Evolutionary conservation across 2,329 filamentous ascomycete genomes (phyloP).

Genomic region (Alternaria sp.): DNA sequence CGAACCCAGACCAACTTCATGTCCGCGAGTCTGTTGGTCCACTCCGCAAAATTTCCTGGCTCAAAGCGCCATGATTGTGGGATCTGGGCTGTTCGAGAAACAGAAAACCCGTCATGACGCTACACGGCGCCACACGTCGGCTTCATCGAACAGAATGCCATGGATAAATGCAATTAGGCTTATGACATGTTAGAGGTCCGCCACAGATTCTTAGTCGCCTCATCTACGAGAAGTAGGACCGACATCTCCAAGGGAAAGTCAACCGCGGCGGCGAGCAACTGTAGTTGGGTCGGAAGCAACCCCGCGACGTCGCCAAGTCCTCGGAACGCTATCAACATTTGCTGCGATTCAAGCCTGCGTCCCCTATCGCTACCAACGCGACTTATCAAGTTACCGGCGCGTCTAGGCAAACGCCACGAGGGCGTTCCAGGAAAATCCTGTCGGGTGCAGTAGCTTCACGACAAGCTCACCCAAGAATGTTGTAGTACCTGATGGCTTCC

Average conservation of each 20-base stretch:
- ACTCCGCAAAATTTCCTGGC: neutral
- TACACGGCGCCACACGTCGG: neutral
- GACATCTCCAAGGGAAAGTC: neutral
- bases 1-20: neutral
- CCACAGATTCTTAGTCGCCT: neutral
- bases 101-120: neutral
- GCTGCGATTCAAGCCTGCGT: constrained; percentile 1
- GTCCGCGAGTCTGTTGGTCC: neutral
- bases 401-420: neutral
- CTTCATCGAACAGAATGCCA: neutral
- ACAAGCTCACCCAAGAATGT: neutral
- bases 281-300: neutral
- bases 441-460: neutral
- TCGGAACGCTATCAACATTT: neutral
- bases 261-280: neutral
- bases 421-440: neutral
- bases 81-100: neutral
- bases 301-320: constrained; percentile 6
- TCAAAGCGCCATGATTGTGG: neutral
- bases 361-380: neutral
- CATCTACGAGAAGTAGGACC: neutral
- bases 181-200: neutral
- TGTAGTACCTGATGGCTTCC: neutral
- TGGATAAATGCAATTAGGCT: neutral
- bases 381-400: neutral